Evolutionary conservation across 176 grass and related monocot species (phyloP).

Genomic region (Areca catechu): DNA sequence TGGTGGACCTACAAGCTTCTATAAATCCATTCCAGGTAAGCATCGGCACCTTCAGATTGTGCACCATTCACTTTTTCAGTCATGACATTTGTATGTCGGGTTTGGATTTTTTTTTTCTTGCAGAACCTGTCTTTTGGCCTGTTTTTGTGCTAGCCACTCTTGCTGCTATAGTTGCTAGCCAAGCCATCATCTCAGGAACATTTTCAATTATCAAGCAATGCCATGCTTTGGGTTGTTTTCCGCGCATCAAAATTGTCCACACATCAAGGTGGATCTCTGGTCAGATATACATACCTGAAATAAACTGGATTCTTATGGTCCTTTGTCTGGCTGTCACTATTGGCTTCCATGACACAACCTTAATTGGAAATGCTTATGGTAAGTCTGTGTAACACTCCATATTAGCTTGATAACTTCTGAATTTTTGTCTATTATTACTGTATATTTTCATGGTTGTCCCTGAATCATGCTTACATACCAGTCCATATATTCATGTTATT

Average conservation of each 20-base stretch:
- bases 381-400: constrained; percentile 8
- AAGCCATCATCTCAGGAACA: constrained; percentile 69
- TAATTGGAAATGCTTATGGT: constrained; percentile 81
- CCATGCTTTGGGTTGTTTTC: constrained; percentile 64
- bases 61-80: background rate
- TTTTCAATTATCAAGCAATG: constrained; percentile 80
- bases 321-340: constrained; percentile 52
- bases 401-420: background rate
- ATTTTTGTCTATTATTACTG: too few relatives aligned
- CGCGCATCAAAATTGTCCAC: constrained; percentile 63
- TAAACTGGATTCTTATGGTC: constrained; percentile 76
- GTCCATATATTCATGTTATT: too few relatives aligned
- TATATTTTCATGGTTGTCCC: too few relatives aligned
- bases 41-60: constrained; percentile 2
- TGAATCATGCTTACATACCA: too few relatives aligned
- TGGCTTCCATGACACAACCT: constrained; percentile 43
- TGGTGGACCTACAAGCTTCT: constrained; percentile 36
- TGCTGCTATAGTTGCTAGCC: constrained; percentile 62
- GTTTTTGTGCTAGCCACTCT: constrained; percentile 62
- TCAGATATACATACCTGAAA: constrained; percentile 83
- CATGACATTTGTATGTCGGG: background rate
- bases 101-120: constrained; percentile 12
- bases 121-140: constrained; percentile 66
- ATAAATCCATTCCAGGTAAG: constrained; percentile 59
- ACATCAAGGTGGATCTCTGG: constrained; percentile 74